Evolutionary conservation across 768 basidiomycete species (phyloP).

Genomic region (Termitomyces sp.): DNA sequence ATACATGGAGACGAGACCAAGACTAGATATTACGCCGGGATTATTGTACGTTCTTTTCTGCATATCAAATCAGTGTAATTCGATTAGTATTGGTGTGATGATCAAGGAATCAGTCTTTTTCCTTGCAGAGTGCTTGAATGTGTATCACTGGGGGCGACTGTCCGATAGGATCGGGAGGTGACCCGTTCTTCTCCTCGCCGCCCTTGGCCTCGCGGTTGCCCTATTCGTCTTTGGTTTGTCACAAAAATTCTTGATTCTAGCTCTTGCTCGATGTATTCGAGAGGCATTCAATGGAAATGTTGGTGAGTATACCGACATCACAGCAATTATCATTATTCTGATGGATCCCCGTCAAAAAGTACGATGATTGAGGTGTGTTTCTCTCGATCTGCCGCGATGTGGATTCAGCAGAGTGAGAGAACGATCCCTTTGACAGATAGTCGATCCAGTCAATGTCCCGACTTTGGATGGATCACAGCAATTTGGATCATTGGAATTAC

Average conservation of each 20-base stretch:
- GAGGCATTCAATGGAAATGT: slow-evolving; percentile 37
- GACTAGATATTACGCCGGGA: slow-evolving; percentile 42
- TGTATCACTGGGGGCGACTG: slow-evolving; percentile 27
- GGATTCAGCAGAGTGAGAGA: background rate
- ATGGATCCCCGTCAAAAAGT: too few relatives aligned
- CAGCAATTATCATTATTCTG: too few relatives aligned
- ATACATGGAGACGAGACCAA: slow-evolving; percentile 36
- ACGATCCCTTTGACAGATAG: slow-evolving; percentile 1
- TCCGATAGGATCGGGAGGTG: slow-evolving; percentile 32
- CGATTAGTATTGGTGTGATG: background rate
- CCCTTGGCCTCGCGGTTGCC: slow-evolving; percentile 23
- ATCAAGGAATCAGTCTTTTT: slow-evolving; percentile 33
- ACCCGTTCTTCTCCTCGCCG: slow-evolving; percentile 28
- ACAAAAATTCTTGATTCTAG: slow-evolving; percentile 22
- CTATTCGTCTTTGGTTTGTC: slow-evolving; percentile 30
- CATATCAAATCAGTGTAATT: background rate
- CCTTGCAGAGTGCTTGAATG: slow-evolving; percentile 28
- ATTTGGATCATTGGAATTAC: slow-evolving; percentile 13
- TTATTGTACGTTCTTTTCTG: slow-evolving; percentile 27
- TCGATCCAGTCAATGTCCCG: slow-evolving; percentile 5
- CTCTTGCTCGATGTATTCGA: too few relatives aligned
- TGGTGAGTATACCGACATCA: slow-evolving; percentile 14
- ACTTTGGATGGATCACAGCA: slow-evolving; percentile 10
- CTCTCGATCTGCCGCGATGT: background rate
- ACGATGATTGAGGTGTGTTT: slow-evolving; percentile 6